Evolutionary conservation across 768 basidiomycete species (phyloP), one percentile per base, ranked within the genome.

Genomic region (Phylloporus sp.): DNA sequence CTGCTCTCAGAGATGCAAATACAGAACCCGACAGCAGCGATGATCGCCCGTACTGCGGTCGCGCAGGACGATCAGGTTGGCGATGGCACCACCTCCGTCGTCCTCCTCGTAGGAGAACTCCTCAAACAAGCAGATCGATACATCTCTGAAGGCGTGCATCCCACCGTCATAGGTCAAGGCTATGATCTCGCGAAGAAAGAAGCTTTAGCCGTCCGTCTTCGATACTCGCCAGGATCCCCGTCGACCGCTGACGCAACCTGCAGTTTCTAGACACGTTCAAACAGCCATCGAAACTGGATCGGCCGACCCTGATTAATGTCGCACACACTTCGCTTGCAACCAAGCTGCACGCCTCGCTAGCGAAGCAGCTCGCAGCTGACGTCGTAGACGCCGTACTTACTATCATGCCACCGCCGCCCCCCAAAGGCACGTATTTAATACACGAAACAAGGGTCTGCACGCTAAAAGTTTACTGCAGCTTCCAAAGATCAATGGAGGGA

Each of bases 1-100:
- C 71, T 99, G 46, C 76, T 99, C 48, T 95, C 93, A 33, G 96
- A 99, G 73, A 99, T 99, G 96, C 96, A 98, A 72, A 99, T 99
- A 58, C 88, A 90, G 71, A 98, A 99, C 67, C 96, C 96, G 24
- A 98, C 96, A 4, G 96, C 96, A 15, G 94, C 96, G 26, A 95
- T 99, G 91, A 92, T 99, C 62, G 96, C 96, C 37, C 82, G 93
- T 42, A 97, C 96, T 34, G 96, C 96, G 13, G 95, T 97, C 20
- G 95, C 96, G 4, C 96, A 98, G 66, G 96, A 99, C 58, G 96
- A 98, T 62, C 94, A 97, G 77, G 94, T 96, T 35, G 96, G 96
- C 53, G 96, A 99, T 71, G 96, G 96, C 45, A 99, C 96, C 27
- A 99, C 96, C 15, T 93, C 90, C 32, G 95, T 98, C 31, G 94